A percentile compares a stretch with the other conserved stretches of the same genome.
phyloP scores from a whole-genome alignment of 352 stramenopile genomes.

The Pythium phragmitis region DNA sequence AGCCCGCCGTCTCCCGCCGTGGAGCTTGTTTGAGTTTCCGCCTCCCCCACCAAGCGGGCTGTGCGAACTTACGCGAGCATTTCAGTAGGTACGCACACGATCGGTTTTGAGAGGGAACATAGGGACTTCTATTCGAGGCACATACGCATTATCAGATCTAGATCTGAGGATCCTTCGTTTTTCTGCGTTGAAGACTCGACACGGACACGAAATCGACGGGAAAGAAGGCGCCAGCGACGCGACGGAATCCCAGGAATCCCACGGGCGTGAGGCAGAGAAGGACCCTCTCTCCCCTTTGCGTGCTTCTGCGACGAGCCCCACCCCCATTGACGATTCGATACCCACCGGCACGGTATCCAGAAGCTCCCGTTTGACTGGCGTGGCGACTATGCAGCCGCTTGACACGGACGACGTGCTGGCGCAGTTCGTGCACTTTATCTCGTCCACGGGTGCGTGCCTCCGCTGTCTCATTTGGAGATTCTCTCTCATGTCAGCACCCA shows the following conservation, averaged over 20 bases:
- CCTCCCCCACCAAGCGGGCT: not conserved
- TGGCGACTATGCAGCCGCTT: constrained; percentile 14
- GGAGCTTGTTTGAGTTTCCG: constrained; percentile 6
- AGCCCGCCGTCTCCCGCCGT: not conserved
- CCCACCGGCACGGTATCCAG: no score
- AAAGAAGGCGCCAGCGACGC: constrained; percentile 2
- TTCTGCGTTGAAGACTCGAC: constrained; percentile 18
- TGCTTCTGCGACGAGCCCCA: not conserved
- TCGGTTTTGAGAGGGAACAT: not conserved
- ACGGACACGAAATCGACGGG: constrained; percentile 9
- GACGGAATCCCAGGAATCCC: not conserved
- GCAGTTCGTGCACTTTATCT: constrained; percentile 49
- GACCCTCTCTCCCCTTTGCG: not conserved
- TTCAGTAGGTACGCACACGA: constrained; percentile 3
- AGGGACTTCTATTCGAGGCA: constrained; percentile 3
- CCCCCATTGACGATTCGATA: not conserved
- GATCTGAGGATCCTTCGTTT: not conserved
- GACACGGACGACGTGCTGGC: constrained; percentile 33
- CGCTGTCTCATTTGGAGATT: not conserved
- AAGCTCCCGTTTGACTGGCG: not conserved
- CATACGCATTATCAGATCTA: not conserved
- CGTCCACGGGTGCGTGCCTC: constrained; percentile 37
- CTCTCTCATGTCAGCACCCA: not conserved
- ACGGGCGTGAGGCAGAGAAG: not conserved
- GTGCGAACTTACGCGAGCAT: constrained; percentile 5